Base-by-base conservation (phyloP, 305 asterid species). In the Fraxinus sp. region DNA sequence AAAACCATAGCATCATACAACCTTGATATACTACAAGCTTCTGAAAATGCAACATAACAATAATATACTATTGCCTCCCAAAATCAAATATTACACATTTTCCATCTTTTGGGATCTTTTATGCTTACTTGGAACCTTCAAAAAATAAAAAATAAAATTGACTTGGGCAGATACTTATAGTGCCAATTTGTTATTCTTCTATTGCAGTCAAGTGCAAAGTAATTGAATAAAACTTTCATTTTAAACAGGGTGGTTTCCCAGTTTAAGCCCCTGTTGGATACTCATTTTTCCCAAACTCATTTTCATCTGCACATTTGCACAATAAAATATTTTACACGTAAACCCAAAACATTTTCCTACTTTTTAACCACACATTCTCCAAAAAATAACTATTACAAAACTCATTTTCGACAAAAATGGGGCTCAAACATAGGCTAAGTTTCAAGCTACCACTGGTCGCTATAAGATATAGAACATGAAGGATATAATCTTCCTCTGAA, bases 1-100 rank as follows among this genome's bases (percentile, higher is more conserved):
- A 78, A 66, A 62, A 78, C 30, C 77, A 55, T 73, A 49, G 41
- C 80, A 77, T 84, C 82, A 84, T 55, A 77, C 20, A 71, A 76
- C 14, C 62, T 32, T 22, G 28, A 52, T 75, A 75, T 36, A 33
- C 59, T 11, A 26, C 41, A 84, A 46, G 35, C 46, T 24, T 55
- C 11, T 35, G 44, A 49, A 49, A 74, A n/a, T 35, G 49, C 13
- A 39, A 68, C 10, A 37, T 57, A 7, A 57, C 68, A 18, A 20
- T 18, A 59, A 20, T 59, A 59, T 22, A 20, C 32, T 59, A 10
- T n/a, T 57, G 13, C 30, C 30, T 59, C 70, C 70, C 26, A 59
- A 18, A 59, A 5, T 59, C 70, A 2, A 20, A 59, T 20, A 20
- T 57, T 57, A 59, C 70, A 59, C 20, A 52, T 52, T 49, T 36